Percentiles rank a stretch among this genome's conserved stretches.
phyloP scores from a whole-genome alignment of 352 stramenopile genomes.

The Phytophthora cryptogea region DNA sequence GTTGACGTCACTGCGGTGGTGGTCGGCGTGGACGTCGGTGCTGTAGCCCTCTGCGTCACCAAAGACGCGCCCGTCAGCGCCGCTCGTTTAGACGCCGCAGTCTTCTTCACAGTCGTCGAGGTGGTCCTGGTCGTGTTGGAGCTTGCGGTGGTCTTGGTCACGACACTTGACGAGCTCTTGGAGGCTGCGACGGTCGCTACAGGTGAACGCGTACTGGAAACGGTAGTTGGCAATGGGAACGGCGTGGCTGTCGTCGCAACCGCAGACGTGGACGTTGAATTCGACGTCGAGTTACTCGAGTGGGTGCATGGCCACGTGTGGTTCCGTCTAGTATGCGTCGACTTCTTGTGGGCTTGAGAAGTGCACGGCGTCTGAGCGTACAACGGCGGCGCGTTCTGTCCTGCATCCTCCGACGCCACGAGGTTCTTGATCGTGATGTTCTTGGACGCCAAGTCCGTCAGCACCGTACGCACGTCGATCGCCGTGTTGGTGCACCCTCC shows the following conservation, averaged over 20 bases:
- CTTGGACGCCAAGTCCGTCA: constrained; percentile 39
- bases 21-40: constrained; percentile 1
- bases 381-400: constrained; percentile 8
- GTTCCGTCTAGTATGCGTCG: constrained; percentile 5
- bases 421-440: constrained; percentile 46
- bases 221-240: background rate
- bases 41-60: constrained; percentile 14
- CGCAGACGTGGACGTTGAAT: background rate
- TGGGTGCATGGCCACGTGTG: constrained; percentile 9
- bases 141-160: constrained; percentile 3
- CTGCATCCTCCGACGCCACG: constrained; percentile 18
- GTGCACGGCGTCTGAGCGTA: constrained; percentile 30
- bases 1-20: constrained; percentile 11
- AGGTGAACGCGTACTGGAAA: background rate
- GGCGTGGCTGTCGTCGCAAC: background rate
- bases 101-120: constrained; percentile 3
- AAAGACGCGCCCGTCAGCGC: constrained; percentile 17
- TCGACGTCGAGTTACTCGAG: constrained; percentile 5
- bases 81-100: constrained; percentile 2
- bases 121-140: constrained; percentile 7
- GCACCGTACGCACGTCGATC: constrained; percentile 44
- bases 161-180: background rate
- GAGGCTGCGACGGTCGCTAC: background rate
- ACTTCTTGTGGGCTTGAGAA: constrained; percentile 14
- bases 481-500: constrained; percentile 53